These are phyloP conservation scores for Diaporthe citri DNA, from an alignment of 2,329 filamentous ascomycete species.

Conservation along the genomic window DNA sequence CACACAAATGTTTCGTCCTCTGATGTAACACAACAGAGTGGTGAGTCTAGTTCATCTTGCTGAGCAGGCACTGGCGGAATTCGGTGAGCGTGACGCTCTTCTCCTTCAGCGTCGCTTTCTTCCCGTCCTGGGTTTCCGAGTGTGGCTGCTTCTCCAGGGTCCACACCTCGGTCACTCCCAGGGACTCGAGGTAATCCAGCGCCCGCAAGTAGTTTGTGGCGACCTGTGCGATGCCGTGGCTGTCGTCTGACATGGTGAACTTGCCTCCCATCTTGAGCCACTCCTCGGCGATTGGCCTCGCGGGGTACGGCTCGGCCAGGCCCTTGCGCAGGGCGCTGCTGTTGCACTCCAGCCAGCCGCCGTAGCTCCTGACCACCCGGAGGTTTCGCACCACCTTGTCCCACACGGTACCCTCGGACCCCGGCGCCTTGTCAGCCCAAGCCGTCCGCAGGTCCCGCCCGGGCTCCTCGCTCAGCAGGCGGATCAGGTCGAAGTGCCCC, in stretches of 20 bases:
- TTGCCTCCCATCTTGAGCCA: constrained; percentile 80
- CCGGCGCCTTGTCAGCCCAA: constrained; percentile 54
- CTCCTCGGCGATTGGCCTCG: constrained; percentile 80
- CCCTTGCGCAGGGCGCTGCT: constrained; percentile 90
- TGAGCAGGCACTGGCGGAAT: constrained; percentile 51
- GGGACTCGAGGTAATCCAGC: constrained; percentile 75
- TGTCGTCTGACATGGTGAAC: constrained; percentile 95
- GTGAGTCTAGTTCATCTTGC: constrained; percentile 14
- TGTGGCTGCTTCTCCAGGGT: constrained; percentile 58
- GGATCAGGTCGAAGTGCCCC: constrained; percentile 93
- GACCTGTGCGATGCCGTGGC: constrained; percentile 88
- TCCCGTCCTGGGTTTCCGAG: constrained; percentile 46
- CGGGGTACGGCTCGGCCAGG: constrained; percentile 90
- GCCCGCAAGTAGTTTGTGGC: constrained; percentile 84
- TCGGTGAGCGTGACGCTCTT: constrained; percentile 57
- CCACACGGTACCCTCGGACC: constrained; percentile 72
- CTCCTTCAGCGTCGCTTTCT: constrained; percentile 56
- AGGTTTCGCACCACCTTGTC: constrained; percentile 80
- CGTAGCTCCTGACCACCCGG: constrained; percentile 76
- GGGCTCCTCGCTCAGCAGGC: constrained; percentile 80
- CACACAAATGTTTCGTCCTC: background rate
- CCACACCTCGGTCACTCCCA: constrained; percentile 75
- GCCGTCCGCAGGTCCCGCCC: constrained; percentile 66
- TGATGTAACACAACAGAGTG: background rate
- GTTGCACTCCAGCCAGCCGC: constrained; percentile 90